These are phyloP conservation scores for Xylariaceae sp. DNA, from an alignment of 2,329 filamentous ascomycete genomes.

Conservation along the genomic window DNA sequence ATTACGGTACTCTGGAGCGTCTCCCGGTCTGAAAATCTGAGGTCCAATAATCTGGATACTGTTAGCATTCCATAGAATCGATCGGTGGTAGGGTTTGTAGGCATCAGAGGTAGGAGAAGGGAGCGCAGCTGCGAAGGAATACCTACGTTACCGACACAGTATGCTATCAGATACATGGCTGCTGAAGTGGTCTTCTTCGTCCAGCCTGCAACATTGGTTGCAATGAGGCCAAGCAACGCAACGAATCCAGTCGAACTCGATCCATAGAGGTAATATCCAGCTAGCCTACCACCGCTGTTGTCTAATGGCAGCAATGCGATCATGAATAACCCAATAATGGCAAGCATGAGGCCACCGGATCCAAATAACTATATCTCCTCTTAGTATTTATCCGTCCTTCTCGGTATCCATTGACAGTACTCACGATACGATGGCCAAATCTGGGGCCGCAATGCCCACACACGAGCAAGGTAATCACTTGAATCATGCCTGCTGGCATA, in stretches of 20 bases:
- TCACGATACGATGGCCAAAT: conserved; percentile 48
- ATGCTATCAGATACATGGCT: conserved; percentile 48
- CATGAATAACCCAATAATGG: conserved; percentile 59
- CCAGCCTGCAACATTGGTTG: conserved; percentile 54
- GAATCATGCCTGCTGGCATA: conserved; percentile 60
- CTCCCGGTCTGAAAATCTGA: conserved; percentile 51
- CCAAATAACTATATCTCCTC: conserved; percentile 38
- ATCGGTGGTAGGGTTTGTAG: too few relatives aligned
- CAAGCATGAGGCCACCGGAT: conserved; percentile 44
- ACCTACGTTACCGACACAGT: conserved; percentile 45
- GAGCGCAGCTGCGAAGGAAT: too few relatives aligned
- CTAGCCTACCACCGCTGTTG: conserved; percentile 54
- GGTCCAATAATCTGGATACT: conserved; percentile 34
- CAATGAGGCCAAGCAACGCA: conserved; percentile 57
- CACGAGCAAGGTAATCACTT: conserved; percentile 53
- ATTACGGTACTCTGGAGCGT: conserved; percentile 56
- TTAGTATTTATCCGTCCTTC: neutral
- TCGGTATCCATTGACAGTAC: conserved; percentile 9
- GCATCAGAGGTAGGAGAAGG: too few relatives aligned
- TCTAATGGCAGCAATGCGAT: conserved; percentile 56
- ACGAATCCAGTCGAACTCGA: conserved; percentile 59
- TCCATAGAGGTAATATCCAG: conserved; percentile 63
- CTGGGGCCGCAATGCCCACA: conserved; percentile 49
- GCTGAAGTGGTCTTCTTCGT: conserved; percentile 58
- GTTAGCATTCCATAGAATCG: too few relatives aligned